Conservation (phyloP, 108 stramenopile species). For the Fragilaria radians region DNA sequence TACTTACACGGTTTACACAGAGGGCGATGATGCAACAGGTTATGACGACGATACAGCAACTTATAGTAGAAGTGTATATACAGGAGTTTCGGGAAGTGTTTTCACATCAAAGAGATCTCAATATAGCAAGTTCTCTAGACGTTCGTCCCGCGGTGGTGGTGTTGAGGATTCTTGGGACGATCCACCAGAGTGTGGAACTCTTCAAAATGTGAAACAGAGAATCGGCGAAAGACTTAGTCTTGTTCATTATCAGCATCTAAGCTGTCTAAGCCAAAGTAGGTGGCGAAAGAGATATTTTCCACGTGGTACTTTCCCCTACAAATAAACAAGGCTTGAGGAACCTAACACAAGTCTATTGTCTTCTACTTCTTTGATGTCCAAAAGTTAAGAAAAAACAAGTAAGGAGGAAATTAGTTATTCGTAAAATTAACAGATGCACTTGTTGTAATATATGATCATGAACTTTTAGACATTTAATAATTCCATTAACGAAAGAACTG, state of each 20-base stretch:
- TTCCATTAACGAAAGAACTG: no score
- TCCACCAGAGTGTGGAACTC: constrained; percentile 53
- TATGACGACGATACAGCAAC: constrained; percentile 5
- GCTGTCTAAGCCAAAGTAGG: constrained; percentile 61
- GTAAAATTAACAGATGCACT: no score
- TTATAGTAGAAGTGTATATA: background rate
- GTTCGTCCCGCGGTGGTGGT: constrained; percentile 6
- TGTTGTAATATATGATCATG: no score
- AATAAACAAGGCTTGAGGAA: no score
- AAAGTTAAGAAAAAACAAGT: no score
- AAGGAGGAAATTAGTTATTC: no score
- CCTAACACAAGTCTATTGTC: no score
- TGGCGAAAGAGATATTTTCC: constrained; percentile 82
- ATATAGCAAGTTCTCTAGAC: background rate
- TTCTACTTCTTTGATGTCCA: no score
- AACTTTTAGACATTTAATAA: no score
- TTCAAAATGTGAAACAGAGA: constrained; percentile 52
- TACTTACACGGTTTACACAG: constrained; percentile 1
- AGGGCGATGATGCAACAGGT: background rate
- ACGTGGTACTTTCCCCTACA: constrained; percentile 43
- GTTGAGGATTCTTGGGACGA: constrained; percentile 43
- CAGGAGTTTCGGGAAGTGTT: background rate
- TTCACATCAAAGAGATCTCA: background rate
- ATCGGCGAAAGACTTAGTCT: constrained; percentile 65
- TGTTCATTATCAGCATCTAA: constrained; percentile 58